These are phyloP conservation scores for Aspergillus quadricinctus DNA, from an alignment of 2,329 filamentous ascomycete species.

Conservation along the genomic window DNA sequence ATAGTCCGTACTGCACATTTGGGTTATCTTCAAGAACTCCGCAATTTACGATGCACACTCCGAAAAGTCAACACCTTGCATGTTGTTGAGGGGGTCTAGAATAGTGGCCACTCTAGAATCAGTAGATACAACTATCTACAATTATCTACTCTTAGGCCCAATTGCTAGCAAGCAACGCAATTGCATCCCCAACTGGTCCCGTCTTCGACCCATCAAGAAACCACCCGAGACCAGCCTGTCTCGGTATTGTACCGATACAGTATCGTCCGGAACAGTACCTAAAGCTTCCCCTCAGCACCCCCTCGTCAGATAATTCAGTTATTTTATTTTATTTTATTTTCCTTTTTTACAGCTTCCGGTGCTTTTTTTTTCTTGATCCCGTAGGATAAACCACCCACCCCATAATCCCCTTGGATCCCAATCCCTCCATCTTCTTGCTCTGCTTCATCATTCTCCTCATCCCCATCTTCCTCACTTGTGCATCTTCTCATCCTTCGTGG, in stretches of 20 bases:
- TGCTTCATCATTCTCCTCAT: constrained; percentile 22
- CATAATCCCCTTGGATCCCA: constrained; percentile 8
- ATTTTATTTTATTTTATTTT: neutral
- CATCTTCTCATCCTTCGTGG: constrained; percentile 12
- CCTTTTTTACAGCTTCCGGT: neutral
- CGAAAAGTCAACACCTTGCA: neutral
- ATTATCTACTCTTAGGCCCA: too few species aligned
- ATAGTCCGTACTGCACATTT: too few species aligned
- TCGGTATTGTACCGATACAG: neutral
- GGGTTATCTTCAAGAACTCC: neutral
- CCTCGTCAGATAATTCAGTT: neutral
- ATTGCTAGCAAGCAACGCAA: neutral
- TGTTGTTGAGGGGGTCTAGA: neutral
- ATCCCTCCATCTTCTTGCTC: constrained; percentile 12
- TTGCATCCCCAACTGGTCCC: neutral
- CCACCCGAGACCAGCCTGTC: neutral
- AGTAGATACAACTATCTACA: neutral
- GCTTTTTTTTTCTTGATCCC: constrained; percentile 9
- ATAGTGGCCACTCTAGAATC: neutral
- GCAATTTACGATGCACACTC: neutral
- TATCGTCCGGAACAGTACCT: neutral
- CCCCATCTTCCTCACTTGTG: constrained; percentile 19
- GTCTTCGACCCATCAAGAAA: neutral
- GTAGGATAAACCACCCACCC: constrained; percentile 9
- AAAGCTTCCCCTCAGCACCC: neutral